Evolutionary conservation across 140 eudicot species (phyloP), one percentile per base, ranked within the genome.

Genomic region (Anethum foeniculum): DNA sequence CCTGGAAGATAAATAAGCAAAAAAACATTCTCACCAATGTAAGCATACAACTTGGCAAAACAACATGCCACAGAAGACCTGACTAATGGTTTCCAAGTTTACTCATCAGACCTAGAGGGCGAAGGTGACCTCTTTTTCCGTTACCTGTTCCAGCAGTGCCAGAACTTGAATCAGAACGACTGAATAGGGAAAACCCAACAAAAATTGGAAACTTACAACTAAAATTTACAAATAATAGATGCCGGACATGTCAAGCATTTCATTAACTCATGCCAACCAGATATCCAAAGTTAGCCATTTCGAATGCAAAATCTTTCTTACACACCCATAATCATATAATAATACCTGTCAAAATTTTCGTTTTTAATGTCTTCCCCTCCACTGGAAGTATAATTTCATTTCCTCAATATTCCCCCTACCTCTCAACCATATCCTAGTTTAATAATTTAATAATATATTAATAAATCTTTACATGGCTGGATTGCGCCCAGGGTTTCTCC

Each of bases 51-150:
- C 16, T n/a, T 9, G 16, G 49, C 4, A 7, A n/a, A n/a, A 8
- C 28, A 60, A n/a, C 5, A 4, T 60, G 36, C 36, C 36, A 62
- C 71, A 3, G 36, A 62, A 62, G 36, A 62, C 71, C 28, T 62
- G 18, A 27, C 36, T 10, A 25, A 62, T 62, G 71, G 36, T 25
- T 62, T 62, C 1, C 36, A 68, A 13, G 44, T 68, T 68, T 68
- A 68, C n/a, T 28, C 67, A 18, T 68, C 58, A 80, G 80, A 83
- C 65, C 71, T 43, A 16, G 77, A 77, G 8, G 82, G 88, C 58
- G 86, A 85, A 30, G 83, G 73, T 19, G 87, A 86, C 71, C 96
- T 86, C 60, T 91, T 91, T 82, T 91, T 91, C 51, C 94, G 79
- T 85, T 91, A 78, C 94, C 93, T 0, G 90, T 86, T 81, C 83